A percentile compares a stretch with the other conserved stretches of the same genome.
Evolutionary conservation across 108 stramenopile species (phyloP).

Genomic region (Ochromonas danica): DNA sequence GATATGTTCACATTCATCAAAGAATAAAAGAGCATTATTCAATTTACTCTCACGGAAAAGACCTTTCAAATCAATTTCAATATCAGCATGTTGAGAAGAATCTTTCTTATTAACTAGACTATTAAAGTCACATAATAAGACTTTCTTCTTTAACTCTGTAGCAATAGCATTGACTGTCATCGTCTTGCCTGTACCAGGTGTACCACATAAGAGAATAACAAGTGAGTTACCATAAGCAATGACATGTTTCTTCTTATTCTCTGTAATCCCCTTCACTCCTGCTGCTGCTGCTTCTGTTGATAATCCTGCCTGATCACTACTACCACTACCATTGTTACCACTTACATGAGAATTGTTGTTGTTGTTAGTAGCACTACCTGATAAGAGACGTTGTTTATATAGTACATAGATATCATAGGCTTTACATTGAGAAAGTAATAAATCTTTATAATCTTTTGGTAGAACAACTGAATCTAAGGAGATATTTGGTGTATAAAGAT

Average conservation of each 20-base stretch:
- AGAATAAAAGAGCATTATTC: conserved; percentile 38
- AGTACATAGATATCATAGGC: conserved; percentile 21
- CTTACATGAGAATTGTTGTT: not conserved
- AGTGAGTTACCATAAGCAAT: conserved; percentile 16
- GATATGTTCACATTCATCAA: conserved; percentile 41
- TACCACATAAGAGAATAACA: conserved; percentile 29
- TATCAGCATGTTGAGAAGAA: not conserved
- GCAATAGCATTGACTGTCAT: conserved; percentile 40
- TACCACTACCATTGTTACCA: not conserved
- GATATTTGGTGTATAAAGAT: conserved; percentile 9
- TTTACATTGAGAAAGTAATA: not conserved
- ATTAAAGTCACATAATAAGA: conserved; percentile 33
- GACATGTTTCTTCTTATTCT: not conserved
- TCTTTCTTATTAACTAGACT: not conserved
- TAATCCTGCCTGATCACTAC: no score
- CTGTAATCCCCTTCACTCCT: not conserved
- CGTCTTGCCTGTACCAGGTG: conserved; percentile 39
- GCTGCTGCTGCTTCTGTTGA: not conserved
- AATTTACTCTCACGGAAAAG: conserved; percentile 38
- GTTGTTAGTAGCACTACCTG: not conserved
- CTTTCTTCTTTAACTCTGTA: conserved; percentile 14
- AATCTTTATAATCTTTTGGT: conserved; percentile 2
- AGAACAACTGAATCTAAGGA: conserved; percentile 25
- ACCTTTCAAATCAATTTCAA: conserved; percentile 35
- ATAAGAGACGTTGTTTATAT: not conserved